Evolutionary conservation across 805 yeast genomes (phyloP).

Genomic region (Zygotorulaspora danielsina): DNA sequence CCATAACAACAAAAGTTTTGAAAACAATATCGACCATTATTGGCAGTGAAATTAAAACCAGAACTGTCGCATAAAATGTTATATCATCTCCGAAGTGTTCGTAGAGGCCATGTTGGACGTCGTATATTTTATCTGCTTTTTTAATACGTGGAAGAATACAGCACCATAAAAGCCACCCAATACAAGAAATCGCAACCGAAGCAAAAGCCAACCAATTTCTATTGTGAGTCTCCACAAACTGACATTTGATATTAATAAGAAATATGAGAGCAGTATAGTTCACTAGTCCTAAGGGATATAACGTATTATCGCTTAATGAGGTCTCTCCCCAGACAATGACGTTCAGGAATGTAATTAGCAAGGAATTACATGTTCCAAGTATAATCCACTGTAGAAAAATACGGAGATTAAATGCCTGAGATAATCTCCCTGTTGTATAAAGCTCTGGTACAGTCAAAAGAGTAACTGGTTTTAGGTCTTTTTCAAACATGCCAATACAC

Average conservation of each 20-base stretch:
- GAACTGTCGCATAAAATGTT: slow-evolving; percentile 81
- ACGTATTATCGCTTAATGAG: slow-evolving; percentile 65
- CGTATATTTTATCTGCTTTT: slow-evolving; percentile 51
- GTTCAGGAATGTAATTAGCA: slow-evolving; percentile 62
- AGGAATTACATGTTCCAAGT: slow-evolving; percentile 68
- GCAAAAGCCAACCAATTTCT: slow-evolving; percentile 64
- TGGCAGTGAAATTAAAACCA: slow-evolving; percentile 55
- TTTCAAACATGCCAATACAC: slow-evolving; percentile 92
- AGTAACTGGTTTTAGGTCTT: slow-evolving; percentile 84
- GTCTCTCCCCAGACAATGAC: slow-evolving; percentile 67
- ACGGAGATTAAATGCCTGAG: slow-evolving; percentile 65
- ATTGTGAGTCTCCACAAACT: slow-evolving; percentile 74
- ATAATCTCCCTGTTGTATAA: slow-evolving; percentile 70
- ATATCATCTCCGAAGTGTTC: slow-evolving; percentile 71
- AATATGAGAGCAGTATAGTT: slow-evolving; percentile 68
- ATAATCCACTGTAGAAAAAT: slow-evolving; percentile 76
- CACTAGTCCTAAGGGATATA: slow-evolving; percentile 78
- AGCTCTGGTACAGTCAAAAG: slow-evolving; percentile 88
- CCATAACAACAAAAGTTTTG: slow-evolving; percentile 50
- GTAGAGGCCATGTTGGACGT: slow-evolving; percentile 64
- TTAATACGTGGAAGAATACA: slow-evolving; percentile 69
- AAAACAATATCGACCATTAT: slow-evolving; percentile 61
- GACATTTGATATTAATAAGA: slow-evolving; percentile 72
- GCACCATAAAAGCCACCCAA: slow-evolving; percentile 87
- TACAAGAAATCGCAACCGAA: slow-evolving; percentile 63